Conservation (phyloP, 2,329 filamentous ascomycete species). For the Sarocladiaceae sp. region DNA sequence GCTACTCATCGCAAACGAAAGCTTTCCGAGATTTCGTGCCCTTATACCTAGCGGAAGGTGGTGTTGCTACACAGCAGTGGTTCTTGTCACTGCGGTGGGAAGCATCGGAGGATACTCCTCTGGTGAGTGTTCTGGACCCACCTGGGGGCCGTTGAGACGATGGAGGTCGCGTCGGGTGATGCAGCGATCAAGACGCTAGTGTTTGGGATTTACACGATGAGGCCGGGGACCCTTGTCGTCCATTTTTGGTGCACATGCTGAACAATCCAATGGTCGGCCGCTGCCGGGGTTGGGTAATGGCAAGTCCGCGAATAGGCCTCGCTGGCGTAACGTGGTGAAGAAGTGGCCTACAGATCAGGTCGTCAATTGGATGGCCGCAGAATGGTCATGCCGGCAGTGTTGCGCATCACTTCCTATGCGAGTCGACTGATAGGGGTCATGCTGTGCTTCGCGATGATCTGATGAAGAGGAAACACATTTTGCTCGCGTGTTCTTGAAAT, state of each 20-base stretch:
- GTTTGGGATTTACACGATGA: constrained; percentile 24
- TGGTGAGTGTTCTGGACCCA: constrained; percentile 28
- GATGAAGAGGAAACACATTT: neutral
- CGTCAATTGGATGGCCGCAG: neutral
- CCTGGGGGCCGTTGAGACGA: constrained; percentile 67
- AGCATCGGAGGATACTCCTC: neutral
- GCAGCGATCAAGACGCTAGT: constrained; percentile 29
- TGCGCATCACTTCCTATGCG: constrained; percentile 2
- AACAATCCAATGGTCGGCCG: constrained; percentile 2
- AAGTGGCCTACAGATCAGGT: neutral
- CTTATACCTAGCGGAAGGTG: too few relatives aligned
- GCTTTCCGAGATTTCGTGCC: too few relatives aligned
- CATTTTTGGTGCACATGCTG: neutral
- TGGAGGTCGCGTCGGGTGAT: constrained; percentile 87
- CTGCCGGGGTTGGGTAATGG: neutral
- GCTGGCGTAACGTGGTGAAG: neutral
- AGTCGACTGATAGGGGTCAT: neutral
- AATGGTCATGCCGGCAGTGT: neutral
- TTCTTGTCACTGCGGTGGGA: too few relatives aligned
- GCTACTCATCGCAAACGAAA: too few relatives aligned
- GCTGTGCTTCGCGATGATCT: neutral
- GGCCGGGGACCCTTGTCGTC: constrained; percentile 2
- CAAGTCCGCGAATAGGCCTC: neutral
- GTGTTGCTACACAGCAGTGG: too few relatives aligned
- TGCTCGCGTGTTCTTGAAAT: too few relatives aligned